A percentile compares a stretch with the other conserved stretches of the same genome.
Conservation (phyloP, 2,329 filamentous ascomycete genomes). For the Verticillium tricorpus region DNA sequence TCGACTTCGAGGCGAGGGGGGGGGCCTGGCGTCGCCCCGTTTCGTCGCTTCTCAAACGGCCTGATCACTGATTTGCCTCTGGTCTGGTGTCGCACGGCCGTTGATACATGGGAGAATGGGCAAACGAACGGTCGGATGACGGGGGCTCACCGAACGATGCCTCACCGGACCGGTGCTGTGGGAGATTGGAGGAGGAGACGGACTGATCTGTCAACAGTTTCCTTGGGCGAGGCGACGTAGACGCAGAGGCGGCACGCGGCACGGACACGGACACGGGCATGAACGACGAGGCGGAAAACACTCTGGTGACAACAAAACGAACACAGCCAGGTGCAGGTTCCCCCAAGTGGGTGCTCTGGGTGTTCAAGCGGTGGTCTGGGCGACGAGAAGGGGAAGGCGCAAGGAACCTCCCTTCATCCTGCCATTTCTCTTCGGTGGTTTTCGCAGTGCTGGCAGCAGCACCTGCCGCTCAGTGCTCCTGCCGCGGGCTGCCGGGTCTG, state of each 20-base stretch:
- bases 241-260: neutral
- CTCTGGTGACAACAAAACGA: neutral
- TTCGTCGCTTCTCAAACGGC: neutral
- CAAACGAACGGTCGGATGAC: neutral
- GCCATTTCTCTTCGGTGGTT: neutral
- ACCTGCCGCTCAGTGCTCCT: neutral
- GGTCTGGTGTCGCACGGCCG: neutral
- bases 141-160: neutral
- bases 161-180: neutral
- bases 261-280: no score
- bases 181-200: neutral
- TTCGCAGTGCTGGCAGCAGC: neutral
- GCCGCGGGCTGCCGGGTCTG: neutral
- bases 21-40: neutral
- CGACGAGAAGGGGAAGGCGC: slow-evolving; percentile 2
- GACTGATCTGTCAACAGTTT: neutral
- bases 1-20: neutral
- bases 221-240: neutral
- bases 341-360: neutral
- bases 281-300: neutral
- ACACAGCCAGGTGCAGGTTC: neutral
- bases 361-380: slow-evolving; percentile 1
- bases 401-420: neutral
- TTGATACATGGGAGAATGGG: neutral
- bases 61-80: neutral